phyloP scores from a whole-genome alignment of 257 asterid species.

The Solanum pinnatisectum region DNA sequence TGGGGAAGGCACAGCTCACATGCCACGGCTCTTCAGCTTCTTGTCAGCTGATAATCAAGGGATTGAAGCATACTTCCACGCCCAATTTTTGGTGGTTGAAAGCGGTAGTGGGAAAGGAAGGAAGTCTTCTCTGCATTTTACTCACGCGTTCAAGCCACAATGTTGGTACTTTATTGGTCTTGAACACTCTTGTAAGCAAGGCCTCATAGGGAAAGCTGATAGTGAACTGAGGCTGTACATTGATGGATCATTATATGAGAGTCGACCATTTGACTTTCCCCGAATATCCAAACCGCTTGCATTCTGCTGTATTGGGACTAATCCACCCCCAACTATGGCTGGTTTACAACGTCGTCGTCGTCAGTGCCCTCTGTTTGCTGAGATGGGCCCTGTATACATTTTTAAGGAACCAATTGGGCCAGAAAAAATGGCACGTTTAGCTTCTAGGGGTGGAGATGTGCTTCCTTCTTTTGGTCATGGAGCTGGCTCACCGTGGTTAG shows the following conservation, averaged over 20 bases:
- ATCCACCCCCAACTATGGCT: constrained; percentile 99
- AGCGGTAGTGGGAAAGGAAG: constrained; percentile 95
- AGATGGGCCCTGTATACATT: constrained; percentile 93
- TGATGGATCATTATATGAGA: constrained; percentile 85
- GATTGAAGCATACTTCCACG: constrained; percentile 98
- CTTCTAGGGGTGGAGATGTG: constrained; percentile 87
- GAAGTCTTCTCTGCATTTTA: constrained; percentile 92
- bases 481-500: constrained; percentile 86
- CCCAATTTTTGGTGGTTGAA: constrained; percentile 94
- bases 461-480: constrained; percentile 91
- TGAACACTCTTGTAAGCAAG: constrained; percentile 87
- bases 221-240: constrained; percentile 85
- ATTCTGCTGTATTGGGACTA: constrained; percentile 96
- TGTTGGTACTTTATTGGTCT: constrained; percentile 97
- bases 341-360: constrained; percentile 98
- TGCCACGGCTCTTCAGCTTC: constrained; percentile 97
- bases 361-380: constrained; percentile 97
- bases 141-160: constrained; percentile 95
- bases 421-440: constrained; percentile 74
- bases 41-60: constrained; percentile 97
- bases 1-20: constrained; percentile 98
- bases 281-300: constrained; percentile 98
- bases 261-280: constrained; percentile 93
- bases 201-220: constrained; percentile 90
- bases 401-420: constrained; percentile 91